phyloP scores from a whole-genome alignment of 495 filamentous ascomycete species.

The Penicillium ochrochloron region DNA sequence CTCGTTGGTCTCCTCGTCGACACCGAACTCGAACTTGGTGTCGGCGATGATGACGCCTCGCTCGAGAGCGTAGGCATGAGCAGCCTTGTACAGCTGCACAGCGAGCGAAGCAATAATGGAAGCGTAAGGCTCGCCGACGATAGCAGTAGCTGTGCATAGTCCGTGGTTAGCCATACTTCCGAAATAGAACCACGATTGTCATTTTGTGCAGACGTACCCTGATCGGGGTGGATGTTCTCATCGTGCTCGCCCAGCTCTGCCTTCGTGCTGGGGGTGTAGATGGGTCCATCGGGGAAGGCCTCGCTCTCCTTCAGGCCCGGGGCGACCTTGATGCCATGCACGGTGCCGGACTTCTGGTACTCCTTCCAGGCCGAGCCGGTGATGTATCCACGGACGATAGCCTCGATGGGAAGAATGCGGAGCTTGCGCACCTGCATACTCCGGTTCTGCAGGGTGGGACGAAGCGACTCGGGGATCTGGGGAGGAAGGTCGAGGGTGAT shows the following conservation, averaged over 20 bases:
- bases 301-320: slow-evolving; percentile 73
- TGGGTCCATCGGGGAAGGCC: slow-evolving; percentile 67
- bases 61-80: slow-evolving; percentile 72
- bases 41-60: slow-evolving; percentile 91
- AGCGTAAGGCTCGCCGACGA: slow-evolving; percentile 80
- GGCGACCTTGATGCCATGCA: slow-evolving; percentile 75
- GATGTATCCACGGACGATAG: slow-evolving; percentile 91
- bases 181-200: not conserved
- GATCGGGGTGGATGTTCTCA: slow-evolving; percentile 83
- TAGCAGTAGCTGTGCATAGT: slow-evolving; percentile 55
- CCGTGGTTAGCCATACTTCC: slow-evolving; percentile 16
- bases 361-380: slow-evolving; percentile 92
- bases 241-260: slow-evolving; percentile 83
- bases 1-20: slow-evolving; percentile 74
- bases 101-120: slow-evolving; percentile 72
- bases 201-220: slow-evolving; percentile 46
- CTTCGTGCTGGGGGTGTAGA: slow-evolving; percentile 93
- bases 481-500: slow-evolving; percentile 69
- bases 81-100: slow-evolving; percentile 73
- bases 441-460: slow-evolving; percentile 62
- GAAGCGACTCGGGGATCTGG: slow-evolving; percentile 52
- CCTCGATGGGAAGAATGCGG: slow-evolving; percentile 85
- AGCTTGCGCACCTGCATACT: slow-evolving; percentile 83
- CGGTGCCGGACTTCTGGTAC: slow-evolving; percentile 72
- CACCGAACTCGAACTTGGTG: slow-evolving; percentile 82